phyloP scores from a whole-genome alignment of 2,329 filamentous ascomycete species.

The Magnaporthiopsis rhizophila region DNA sequence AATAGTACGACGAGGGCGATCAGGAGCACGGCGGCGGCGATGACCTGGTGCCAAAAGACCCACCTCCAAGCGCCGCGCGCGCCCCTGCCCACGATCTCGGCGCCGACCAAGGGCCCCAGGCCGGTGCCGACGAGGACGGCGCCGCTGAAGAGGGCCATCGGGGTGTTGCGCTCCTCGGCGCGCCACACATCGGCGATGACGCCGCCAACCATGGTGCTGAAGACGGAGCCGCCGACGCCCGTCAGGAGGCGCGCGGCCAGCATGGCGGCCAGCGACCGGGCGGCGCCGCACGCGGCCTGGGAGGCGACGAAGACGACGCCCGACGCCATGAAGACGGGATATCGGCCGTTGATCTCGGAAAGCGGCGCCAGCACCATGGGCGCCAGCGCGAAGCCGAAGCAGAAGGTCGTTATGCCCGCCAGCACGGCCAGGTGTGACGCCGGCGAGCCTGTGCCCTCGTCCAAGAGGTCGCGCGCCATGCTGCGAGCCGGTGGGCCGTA shows the following conservation, averaged over 20 bases:
- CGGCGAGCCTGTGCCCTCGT: slow-evolving; percentile 16
- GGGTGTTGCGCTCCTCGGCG: slow-evolving; percentile 70
- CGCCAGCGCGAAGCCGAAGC: slow-evolving; percentile 68
- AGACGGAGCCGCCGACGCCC: slow-evolving; percentile 69
- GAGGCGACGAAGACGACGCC: slow-evolving; percentile 64
- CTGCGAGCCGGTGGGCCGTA: slow-evolving; percentile 63
- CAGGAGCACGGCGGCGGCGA: slow-evolving; percentile 57
- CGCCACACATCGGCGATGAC: slow-evolving; percentile 83
- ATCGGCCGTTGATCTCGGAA: slow-evolving; percentile 79
- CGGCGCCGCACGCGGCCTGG: slow-evolving; percentile 66
- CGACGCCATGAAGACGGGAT: slow-evolving; percentile 70
- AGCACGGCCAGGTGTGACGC: slow-evolving; percentile 59
- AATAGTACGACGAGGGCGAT: slow-evolving; percentile 61
- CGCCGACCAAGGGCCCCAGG: slow-evolving; percentile 63
- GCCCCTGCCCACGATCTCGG: slow-evolving; percentile 34
- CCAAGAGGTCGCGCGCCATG: slow-evolving; percentile 54
- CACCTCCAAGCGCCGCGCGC: slow-evolving; percentile 59
- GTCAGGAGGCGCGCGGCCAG: slow-evolving; percentile 67
- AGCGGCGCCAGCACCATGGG: slow-evolving; percentile 87
- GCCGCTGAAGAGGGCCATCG: slow-evolving; percentile 85
- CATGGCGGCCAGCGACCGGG: slow-evolving; percentile 63
- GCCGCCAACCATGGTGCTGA: slow-evolving; percentile 87
- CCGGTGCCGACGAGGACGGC: slow-evolving; percentile 72
- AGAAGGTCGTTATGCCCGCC: slow-evolving; percentile 75
- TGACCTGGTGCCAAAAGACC: slow-evolving; percentile 82